Base-by-base conservation (phyloP, 2,329 filamentous ascomycete genomes). In the Botryotinia narcissicola region DNA sequence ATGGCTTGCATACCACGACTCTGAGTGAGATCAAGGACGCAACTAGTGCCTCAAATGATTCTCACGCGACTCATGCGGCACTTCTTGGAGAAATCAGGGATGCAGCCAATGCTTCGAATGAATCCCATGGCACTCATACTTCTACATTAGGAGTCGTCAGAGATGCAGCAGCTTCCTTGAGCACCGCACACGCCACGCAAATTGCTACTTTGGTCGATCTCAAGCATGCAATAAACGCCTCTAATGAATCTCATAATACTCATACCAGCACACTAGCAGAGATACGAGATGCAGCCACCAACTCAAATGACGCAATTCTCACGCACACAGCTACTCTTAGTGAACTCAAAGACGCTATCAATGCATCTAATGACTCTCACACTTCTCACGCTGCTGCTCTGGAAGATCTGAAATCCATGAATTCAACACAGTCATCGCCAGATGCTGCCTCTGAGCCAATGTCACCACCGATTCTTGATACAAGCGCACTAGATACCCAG, bases 21-120 rank as follows among this genome's bases (percentile, higher is more conserved):
- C 46, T 77, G 9, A n/a, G 32, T 9, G 73, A 73, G 32, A 73
- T 77, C 62, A 73, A 73, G 44, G 60, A 71, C 9, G 57, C 61
- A 14, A 42, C 63, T 18, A n/a, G 20, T 29, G 46, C 63, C 22
- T 74, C 72, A 2, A 73, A 73, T 18, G 73, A 74, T 9, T 74
- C 54, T 22, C 74, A 76, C 46, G 37, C 54, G 25, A 20, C 73
- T 2, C 75, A 78, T 44, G 67, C 73, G 6, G 59, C 64, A 29
- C 29, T 64, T 44, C 62, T 78, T 32, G 54, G 64, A 2, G 75
- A 76, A 44, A 74, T 79, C 61, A 78, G 77, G n/a, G 73, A 77
- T 46, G 70, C 73, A 20, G 73, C 73, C 2, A 62, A 62, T 40
- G 63, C 66, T 14, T 75, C 75, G 2, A 75, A 75, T 22, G 72